Evolutionary conservation across 108 stramenopile genomes (phyloP), one percentile per base, ranked within the genome.

Genomic region (Cafeteria roenbergensis): DNA sequence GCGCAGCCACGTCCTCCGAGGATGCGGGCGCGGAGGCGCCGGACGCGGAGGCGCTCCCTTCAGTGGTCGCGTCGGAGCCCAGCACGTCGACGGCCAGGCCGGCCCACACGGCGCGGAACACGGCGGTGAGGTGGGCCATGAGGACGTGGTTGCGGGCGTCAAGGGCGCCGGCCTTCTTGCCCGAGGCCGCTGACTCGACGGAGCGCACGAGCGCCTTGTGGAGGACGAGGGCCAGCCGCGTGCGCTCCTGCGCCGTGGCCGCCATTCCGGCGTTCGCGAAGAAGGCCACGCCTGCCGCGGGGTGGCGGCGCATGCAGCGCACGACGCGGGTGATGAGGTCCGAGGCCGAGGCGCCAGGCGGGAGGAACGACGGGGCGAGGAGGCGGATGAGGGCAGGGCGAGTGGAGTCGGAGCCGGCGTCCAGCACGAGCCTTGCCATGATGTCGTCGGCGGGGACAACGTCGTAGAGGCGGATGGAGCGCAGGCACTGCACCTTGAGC

Each of bases 381-480:
- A 96, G 72, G 51, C 82, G 74, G 0, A 87, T 80, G 21, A 95
- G 69, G 38, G 66, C 82, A 28, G 64, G 62, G 0, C 86, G 80
- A 32, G 91, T 82, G 1, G 86, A 38, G 8, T 34, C 30, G 30
- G 53, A 32, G 33, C 51, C 71, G 32, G 59, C 61, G 53, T 69
- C 68, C 36, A 69, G 37, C 0, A 81, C 90, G 34, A 94, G 75
- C 2, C 93, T 77, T 9, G 82, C 84, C 35, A 85, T 67, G 24
- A 94, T 69, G 75, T 92, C 85, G 33, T 86, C 79, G 25, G 86
- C 87, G 2, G 86, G 84, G 8, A 93, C 93, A 4, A 94, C 85
- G 61, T 97, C 89, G 75, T 89, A 93, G 67, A 89, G 94, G 50
- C 86, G 85, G 64, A 97, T 87, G 0, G 82, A 83, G 3, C 75